These are phyloP conservation scores for Clarireedia paspali DNA, from an alignment of 2,329 filamentous ascomycete genomes.

Conservation along the genomic window DNA sequence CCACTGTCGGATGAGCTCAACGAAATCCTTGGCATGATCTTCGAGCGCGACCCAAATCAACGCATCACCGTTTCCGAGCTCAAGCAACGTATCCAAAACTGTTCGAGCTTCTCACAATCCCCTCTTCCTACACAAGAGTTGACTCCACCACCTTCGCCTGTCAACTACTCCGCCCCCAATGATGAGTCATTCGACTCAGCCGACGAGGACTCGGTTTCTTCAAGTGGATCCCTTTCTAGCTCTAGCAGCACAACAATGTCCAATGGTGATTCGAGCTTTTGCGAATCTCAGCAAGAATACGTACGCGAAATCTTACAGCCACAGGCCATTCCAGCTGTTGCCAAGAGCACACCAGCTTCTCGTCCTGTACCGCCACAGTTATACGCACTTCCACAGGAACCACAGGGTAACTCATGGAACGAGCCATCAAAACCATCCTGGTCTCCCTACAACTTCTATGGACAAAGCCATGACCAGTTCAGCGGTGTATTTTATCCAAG, in stretches of 20 bases:
- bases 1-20: slow-evolving; percentile 87
- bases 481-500: neutral
- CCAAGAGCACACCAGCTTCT: neutral
- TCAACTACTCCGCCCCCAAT: neutral
- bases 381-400: neutral
- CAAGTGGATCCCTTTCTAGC: slow-evolving; percentile 3
- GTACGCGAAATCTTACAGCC: neutral
- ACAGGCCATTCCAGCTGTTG: neutral
- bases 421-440: neutral
- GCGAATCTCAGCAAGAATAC: neutral
- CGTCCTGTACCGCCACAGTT: neutral
- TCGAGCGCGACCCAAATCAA: slow-evolving; percentile 75
- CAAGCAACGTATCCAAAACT: slow-evolving; percentile 66
- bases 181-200: neutral
- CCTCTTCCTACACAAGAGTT: neutral
- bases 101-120: slow-evolving; percentile 32
- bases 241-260: neutral
- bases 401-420: neutral
- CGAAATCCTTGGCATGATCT: slow-evolving; percentile 77
- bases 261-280: neutral
- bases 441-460: neutral
- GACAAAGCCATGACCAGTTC: neutral
- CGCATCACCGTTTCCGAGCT: slow-evolving; percentile 78
- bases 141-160: neutral
- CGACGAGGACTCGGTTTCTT: slow-evolving; percentile 16